Conservation (phyloP, 148 eudicot genomes). For the Simmondsia chinensis region DNA sequence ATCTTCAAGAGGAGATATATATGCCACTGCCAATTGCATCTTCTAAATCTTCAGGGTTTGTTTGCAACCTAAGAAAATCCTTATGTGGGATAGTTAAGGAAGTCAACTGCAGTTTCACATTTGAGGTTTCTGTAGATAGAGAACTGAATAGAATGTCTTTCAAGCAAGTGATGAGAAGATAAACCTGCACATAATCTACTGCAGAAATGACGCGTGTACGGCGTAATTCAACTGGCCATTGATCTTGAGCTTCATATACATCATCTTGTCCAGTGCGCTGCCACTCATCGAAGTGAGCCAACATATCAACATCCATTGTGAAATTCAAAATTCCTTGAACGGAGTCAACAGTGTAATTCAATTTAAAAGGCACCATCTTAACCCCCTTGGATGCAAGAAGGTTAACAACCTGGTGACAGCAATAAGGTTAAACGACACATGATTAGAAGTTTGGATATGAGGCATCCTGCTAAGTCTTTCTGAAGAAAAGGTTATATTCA, state of each 20-base stretch:
- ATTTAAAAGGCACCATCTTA: slow-evolving; percentile 71
- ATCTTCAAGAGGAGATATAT: too few species aligned
- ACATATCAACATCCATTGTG: slow-evolving; percentile 94
- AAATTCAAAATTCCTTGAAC: slow-evolving; percentile 80
- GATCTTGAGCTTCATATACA: slow-evolving; percentile 83
- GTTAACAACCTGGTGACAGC: slow-evolving; percentile 74
- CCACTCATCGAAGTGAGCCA: slow-evolving; percentile 91
- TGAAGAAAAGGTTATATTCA: too few species aligned
- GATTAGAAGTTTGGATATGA: too few species aligned
- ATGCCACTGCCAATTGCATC: too few species aligned
- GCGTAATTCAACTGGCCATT: slow-evolving; percentile 88
- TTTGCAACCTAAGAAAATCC: too few species aligned
- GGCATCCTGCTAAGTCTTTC: too few species aligned
- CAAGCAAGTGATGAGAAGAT: background rate
- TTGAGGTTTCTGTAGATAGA: background rate
- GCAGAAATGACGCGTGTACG: slow-evolving; percentile 81
- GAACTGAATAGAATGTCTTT: background rate
- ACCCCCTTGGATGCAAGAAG: slow-evolving; percentile 80
- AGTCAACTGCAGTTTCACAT: background rate
- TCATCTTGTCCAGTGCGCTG: slow-evolving; percentile 67
- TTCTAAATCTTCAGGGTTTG: too few species aligned
- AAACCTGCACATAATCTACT: slow-evolving; percentile 80
- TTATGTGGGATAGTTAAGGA: too few species aligned
- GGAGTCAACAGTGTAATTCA: slow-evolving; percentile 69
- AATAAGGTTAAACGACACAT: too few species aligned